Evolutionary conservation across 108 stramenopile species (phyloP), one percentile per base, ranked within the genome.

Genomic region (Skeletonema potamos): DNA sequence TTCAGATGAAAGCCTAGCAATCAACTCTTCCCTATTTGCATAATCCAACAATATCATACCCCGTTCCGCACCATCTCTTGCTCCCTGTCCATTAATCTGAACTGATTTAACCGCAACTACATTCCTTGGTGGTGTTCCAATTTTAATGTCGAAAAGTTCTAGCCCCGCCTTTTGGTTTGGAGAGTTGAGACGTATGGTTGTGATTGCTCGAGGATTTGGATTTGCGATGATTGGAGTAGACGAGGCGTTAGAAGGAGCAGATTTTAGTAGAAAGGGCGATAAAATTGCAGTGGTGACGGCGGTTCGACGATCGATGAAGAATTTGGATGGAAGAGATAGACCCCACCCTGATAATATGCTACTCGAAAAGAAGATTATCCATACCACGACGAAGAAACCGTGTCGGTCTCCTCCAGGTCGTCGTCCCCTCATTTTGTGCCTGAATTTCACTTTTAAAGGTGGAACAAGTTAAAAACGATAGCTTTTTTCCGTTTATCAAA

Each of bases 1-100:
- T 6, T 84, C 87, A 8, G 54, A 32, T 61, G 41, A 33, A 27
- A 88, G 17, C 22, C 76, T 56, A 11, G 73, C 26, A n/a, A 74
- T 63, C 1, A 85, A 67, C 39, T 70, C 30, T 27, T 69, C 58
- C 24, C 68, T 27, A 65, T 66, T 55, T 20, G 54, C 15, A 17
- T 66, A 68, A 70, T 75, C 58, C 36, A 59, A 34, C 36, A 59
- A 20, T 18, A 59, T 34, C 58, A 59, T 59, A 2, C 66, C 66
- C 28, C 60, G 10, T 24, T 68, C 55, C 17, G 60, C 66, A 27
- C 58, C 59, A 27, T 24, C 28, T 57, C 60, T 29, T 20, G 59
- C 66, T 13, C 60, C 66, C 12, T 29, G 24, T 20, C 66, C 66
- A 22, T 68, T 54, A 8, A 28, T 13, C 12, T 27, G 20, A 17